Percentiles rank a stretch among this genome's conserved stretches.
These are phyloP conservation scores for carrot (Daucus carota) DNA, from an alignment of 129 eudicot species.

Conservation along the genomic window DNA sequence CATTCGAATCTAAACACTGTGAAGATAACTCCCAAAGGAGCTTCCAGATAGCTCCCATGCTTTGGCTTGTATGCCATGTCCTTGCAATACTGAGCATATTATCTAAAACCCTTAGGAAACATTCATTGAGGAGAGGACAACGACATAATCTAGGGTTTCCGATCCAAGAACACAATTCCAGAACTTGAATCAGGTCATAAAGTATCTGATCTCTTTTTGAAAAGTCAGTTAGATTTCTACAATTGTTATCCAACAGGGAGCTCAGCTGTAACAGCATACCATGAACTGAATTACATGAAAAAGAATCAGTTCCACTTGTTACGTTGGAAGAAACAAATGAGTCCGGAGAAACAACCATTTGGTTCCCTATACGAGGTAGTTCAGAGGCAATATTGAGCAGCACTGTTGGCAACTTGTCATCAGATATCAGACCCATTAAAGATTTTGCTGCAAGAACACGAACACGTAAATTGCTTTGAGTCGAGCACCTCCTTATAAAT, in stretches of 20 bases:
- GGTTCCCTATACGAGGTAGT: constrained; percentile 38
- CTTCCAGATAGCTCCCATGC: constrained; percentile 33
- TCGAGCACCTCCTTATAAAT: constrained; percentile 76
- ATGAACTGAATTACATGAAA: constrained; percentile 66
- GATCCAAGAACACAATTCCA: constrained; percentile 58
- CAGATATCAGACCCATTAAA: constrained; percentile 65
- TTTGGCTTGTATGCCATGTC: constrained; percentile 42
- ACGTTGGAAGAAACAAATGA: not conserved
- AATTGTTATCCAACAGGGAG: constrained; percentile 71
- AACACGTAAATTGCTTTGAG: constrained; percentile 81
- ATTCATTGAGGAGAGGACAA: constrained; percentile 51
- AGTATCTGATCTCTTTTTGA: constrained; percentile 50
- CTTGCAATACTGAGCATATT: constrained; percentile 72
- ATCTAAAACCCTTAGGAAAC: constrained; percentile 66
- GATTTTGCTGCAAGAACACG: constrained; percentile 95
- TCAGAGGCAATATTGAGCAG: constrained; percentile 53
- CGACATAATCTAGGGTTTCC: constrained; percentile 46
- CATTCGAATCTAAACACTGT: constrained; percentile 48
- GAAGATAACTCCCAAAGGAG: constrained; percentile 70
- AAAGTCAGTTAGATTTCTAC: constrained; percentile 56
- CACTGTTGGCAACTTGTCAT: constrained; percentile 66
- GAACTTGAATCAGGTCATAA: constrained; percentile 44
- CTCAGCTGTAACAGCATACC: constrained; percentile 75
- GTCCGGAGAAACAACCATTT: not conserved
- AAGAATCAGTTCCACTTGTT: constrained; percentile 7